Evolutionary conservation across 2,329 filamentous ascomycete species (phyloP), one percentile per base, ranked within the genome.

Genomic region (Aspergillus melleus): DNA sequence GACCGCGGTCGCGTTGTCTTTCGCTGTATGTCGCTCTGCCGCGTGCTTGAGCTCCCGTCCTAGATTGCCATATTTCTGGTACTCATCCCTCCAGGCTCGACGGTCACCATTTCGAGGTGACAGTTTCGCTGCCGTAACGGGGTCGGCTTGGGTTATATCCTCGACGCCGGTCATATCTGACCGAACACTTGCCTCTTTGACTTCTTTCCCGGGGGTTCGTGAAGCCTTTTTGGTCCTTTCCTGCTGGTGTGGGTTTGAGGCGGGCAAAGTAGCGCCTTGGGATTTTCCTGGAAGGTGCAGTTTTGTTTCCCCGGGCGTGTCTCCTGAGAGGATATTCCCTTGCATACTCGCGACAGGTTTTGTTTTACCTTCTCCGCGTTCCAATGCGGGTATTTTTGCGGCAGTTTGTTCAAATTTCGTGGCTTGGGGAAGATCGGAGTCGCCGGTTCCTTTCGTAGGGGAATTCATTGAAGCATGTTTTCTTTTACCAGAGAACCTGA

Each of bases 31-130:
- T 57, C 75, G 70, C 36, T 76, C 70, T 14, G 77, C 77, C 12
- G 77, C 74, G 68, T 81, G 79, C 64, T 82, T 82, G 24, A 82
- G 63, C 39, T 78, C 74, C 51, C 78, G 75, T 14, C 79, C 80
- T 30, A 81, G 62, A n/a, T 70, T 71, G 24, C 73, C 72, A 57
- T 76, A 79, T 61, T 74, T 79, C 42, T 74, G 72, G 59, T 75
- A 77, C 58, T 81, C 74, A 16, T 76, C 76, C 49, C 73, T 72
- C 79, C 79, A 81, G 39, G 73, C 68, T 52, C 76, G 73, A 44
- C 74, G 74, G 53, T 79, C 77, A 51, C 71, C 61, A 44, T 70
- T 72, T 54, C 70, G 72, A 29, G 74, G 71, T 9, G 74, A 74
- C 14, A 61, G 59, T 57, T 71, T 75, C 36, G 61, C 56, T 53